These are phyloP conservation scores for Tolypocladium nubicola DNA, from an alignment of 2,329 filamentous ascomycete genomes.

Conservation along the genomic window DNA sequence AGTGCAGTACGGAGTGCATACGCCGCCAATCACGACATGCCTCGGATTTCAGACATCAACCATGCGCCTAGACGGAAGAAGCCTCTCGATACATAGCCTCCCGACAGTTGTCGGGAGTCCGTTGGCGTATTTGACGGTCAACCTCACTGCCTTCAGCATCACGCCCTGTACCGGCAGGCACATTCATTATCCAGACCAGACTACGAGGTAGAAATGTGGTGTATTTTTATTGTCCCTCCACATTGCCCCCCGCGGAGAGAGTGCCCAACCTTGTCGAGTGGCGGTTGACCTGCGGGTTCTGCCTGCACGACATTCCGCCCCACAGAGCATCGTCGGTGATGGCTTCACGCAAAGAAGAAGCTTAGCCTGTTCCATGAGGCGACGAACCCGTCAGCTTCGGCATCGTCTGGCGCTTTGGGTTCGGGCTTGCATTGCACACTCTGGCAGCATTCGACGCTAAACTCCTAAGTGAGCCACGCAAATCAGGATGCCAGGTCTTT, in stretches of 20 bases:
- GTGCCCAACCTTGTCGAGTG: not conserved
- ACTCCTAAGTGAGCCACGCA: not conserved
- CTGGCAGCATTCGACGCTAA: not conserved
- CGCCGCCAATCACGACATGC: not conserved
- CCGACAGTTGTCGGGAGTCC: not conserved
- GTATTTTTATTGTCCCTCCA: not conserved
- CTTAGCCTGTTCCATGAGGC: not conserved
- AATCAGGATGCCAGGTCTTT: not conserved
- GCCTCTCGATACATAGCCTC: too few species aligned
- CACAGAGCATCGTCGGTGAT: not conserved
- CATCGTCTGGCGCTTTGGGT: not conserved
- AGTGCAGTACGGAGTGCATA: not conserved
- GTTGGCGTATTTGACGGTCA: not conserved
- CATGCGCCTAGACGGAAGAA: not conserved
- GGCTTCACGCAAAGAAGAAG: too few species aligned
- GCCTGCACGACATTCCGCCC: not conserved
- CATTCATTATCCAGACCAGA: not conserved
- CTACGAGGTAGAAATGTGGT: not conserved
- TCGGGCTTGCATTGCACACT: not conserved
- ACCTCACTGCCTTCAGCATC: not conserved
- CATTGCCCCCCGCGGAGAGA: not conserved
- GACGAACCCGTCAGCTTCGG: too few species aligned
- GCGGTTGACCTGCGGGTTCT: not conserved
- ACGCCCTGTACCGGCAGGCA: not conserved
- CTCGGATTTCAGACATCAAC: not conserved